A percentile compares a stretch with the other conserved stretches of the same genome.
These are phyloP conservation scores for Magnolia officinalis DNA, from an alignment of 164 flowering plant genomes.

Conservation along the genomic window DNA sequence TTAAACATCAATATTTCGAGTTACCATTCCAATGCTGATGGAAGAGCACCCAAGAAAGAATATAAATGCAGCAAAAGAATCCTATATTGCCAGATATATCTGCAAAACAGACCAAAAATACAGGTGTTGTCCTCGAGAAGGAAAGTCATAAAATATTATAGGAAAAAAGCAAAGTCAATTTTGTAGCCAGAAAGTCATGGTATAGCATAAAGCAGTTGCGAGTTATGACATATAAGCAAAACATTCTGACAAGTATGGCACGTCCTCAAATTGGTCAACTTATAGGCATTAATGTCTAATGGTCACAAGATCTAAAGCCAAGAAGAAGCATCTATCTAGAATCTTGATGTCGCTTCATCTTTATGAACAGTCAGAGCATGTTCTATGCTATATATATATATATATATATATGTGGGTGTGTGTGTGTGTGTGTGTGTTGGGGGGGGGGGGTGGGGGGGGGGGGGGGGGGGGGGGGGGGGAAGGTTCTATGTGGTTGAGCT, in stretches of 20 bases:
- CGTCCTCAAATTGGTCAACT: not conserved
- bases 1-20: constrained; percentile 8
- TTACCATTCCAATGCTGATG: constrained; percentile 81
- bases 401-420: too few relatives aligned
- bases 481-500: too few relatives aligned
- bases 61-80: constrained; percentile 74
- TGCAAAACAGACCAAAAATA: constrained; percentile 32
- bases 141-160: not conserved
- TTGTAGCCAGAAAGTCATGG: not conserved
- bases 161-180: not conserved
- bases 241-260: not conserved
- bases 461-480: too few relatives aligned
- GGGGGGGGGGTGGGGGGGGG: too few relatives aligned
- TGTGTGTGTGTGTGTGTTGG: too few relatives aligned
- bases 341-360: too few relatives aligned
- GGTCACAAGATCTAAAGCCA: too few relatives aligned
- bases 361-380: too few relatives aligned
- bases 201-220: not conserved
- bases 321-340: too few relatives aligned
- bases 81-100: constrained; percentile 76
- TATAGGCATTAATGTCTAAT: not conserved
- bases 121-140: not conserved
- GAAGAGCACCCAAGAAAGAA: constrained; percentile 55
- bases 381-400: too few relatives aligned
- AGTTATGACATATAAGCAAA: not conserved